These are phyloP conservation scores for Curvularia hawaiiensis DNA, from an alignment of 2,329 filamentous ascomycete species.

Conservation along the genomic window DNA sequence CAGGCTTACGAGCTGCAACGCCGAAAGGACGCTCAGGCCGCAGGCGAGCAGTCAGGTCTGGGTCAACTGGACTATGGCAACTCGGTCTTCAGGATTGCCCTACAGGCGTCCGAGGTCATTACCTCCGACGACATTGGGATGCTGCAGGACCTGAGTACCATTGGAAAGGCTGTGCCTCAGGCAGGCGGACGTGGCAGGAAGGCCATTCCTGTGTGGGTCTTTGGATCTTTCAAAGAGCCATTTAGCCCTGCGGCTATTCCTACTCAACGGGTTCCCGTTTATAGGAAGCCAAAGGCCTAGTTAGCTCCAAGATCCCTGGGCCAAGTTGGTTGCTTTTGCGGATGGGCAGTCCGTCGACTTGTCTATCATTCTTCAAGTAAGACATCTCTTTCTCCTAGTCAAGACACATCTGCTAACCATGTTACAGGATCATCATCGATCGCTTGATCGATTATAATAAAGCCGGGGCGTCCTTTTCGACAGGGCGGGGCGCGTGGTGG, in stretches of 20 bases:
- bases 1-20: constrained; percentile 17
- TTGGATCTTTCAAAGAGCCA: constrained; percentile 13
- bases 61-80: constrained; percentile 23
- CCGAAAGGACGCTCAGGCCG: constrained; percentile 1
- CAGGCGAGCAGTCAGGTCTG: not conserved
- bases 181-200: not conserved
- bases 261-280: constrained; percentile 1
- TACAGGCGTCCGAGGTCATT: constrained; percentile 10
- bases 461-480: constrained; percentile 22
- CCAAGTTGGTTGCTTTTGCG: not conserved
- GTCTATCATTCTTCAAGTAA: not conserved
- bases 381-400: not conserved
- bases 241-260: constrained; percentile 9
- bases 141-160: constrained; percentile 5
- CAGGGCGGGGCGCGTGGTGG: constrained; percentile 22
- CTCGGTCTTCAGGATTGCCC: constrained; percentile 13
- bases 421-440: no score
- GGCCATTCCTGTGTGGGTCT: constrained; percentile 7
- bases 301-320: not conserved
- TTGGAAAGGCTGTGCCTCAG: constrained; percentile 2
- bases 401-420: not conserved
- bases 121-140: constrained; percentile 15
- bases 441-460: constrained; percentile 4
- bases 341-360: not conserved
- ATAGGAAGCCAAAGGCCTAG: constrained; percentile 5